phyloP scores from a whole-genome alignment of 176 grass and related monocot species.

The Cenchrus americanus region DNA sequence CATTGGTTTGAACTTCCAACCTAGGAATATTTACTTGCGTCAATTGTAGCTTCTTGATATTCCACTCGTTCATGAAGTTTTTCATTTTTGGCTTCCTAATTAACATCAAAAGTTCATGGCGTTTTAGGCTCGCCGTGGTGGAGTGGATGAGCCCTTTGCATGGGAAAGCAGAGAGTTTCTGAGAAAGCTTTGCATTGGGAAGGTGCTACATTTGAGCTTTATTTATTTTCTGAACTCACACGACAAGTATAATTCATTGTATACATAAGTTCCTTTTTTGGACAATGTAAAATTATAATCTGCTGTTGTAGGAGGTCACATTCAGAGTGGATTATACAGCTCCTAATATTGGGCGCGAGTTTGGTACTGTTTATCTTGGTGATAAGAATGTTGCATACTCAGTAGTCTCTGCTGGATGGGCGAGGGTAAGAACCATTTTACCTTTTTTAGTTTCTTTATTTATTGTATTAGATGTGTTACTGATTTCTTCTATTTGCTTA shows the following conservation, averaged over 20 bases:
- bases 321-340: slow-evolving; percentile 91
- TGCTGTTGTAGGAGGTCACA: slow-evolving; percentile 74
- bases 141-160: slow-evolving; percentile 95
- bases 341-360: slow-evolving; percentile 89
- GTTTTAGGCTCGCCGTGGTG: slow-evolving; percentile 79
- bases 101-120: slow-evolving; percentile 34
- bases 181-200: slow-evolving; percentile 86
- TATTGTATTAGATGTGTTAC: not conserved
- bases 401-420: slow-evolving; percentile 91
- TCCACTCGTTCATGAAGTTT: slow-evolving; percentile 1
- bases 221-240: not conserved
- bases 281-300: slow-evolving; percentile 26
- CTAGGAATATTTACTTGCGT: slow-evolving; percentile 2
- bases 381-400: slow-evolving; percentile 85
- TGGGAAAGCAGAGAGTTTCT: slow-evolving; percentile 94
- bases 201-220: slow-evolving; percentile 54
- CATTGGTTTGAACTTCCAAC: slow-evolving; percentile 13
- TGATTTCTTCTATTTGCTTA: slow-evolving; percentile 33
- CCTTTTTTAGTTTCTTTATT: not conserved
- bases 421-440: slow-evolving; percentile 57
- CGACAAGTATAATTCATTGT: not conserved
- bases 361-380: slow-evolving; percentile 86
- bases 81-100: slow-evolving; percentile 15
- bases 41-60: slow-evolving; percentile 5
- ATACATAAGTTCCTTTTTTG: not conserved